These are phyloP conservation scores for Discostella stelligera DNA, from an alignment of 352 stramenopile genomes.

Conservation along the genomic window DNA sequence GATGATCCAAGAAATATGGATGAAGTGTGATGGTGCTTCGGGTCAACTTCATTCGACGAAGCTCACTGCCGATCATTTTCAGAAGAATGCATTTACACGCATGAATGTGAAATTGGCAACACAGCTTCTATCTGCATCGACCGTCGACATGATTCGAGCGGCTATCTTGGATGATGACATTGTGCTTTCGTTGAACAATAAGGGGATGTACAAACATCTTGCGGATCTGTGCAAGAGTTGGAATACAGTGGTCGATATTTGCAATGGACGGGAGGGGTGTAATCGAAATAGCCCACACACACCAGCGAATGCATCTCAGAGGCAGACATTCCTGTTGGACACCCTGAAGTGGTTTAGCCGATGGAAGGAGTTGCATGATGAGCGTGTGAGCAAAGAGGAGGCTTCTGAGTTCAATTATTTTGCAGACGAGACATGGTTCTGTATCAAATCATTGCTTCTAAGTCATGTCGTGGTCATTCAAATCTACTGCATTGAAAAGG, in stretches of 20 bases:
- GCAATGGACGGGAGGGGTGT: conserved; percentile 9
- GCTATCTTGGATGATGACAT: conserved; percentile 13
- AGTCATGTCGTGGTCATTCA: conserved; percentile 15
- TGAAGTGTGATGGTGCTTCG: conserved; percentile 5
- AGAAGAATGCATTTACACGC: conserved; percentile 1
- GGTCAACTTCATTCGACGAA: conserved; percentile 9
- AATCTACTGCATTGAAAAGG: conserved; percentile 16
- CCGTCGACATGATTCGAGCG: conserved; percentile 9
- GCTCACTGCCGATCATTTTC: background rate
- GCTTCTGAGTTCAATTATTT: conserved; percentile 26
- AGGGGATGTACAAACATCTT: conserved; percentile 12
- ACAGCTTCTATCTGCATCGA: conserved; percentile 18
- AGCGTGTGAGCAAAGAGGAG: background rate
- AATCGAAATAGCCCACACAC: background rate
- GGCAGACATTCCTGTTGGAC: conserved; percentile 10
- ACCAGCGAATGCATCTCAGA: conserved; percentile 7
- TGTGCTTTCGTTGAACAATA: conserved; percentile 9
- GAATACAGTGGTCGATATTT: conserved; percentile 18
- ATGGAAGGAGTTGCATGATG: conserved; percentile 23
- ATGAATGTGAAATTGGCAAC: conserved; percentile 1
- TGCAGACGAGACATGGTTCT: background rate
- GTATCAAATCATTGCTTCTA: conserved; percentile 21
- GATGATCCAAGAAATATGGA: conserved; percentile 5
- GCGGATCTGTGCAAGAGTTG: conserved; percentile 5
- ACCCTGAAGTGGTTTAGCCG: conserved; percentile 21